A percentile compares a stretch with the other conserved stretches of the same genome.
phyloP scores from a whole-genome alignment of 495 filamentous ascomycete genomes.

The Amphirosellinia nigrospora region DNA sequence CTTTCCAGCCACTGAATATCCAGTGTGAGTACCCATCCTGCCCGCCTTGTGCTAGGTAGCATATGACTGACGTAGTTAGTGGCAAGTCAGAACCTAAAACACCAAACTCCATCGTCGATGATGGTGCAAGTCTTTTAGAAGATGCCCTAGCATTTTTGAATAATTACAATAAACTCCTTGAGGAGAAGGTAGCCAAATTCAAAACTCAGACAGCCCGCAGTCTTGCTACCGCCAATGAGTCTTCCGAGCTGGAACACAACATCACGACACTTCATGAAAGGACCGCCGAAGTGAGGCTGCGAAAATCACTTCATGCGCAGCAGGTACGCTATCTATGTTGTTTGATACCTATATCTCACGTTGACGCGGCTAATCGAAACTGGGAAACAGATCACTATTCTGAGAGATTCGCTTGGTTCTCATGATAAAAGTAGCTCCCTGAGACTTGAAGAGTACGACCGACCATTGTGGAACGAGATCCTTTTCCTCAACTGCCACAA shows the following conservation, averaged over 20 bases:
- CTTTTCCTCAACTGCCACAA: constrained; percentile 8
- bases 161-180: constrained; percentile 19
- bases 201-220: constrained; percentile 8
- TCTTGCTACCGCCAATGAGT: constrained; percentile 9
- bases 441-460: background rate
- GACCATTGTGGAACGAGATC: constrained; percentile 1
- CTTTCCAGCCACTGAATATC: too few relatives aligned
- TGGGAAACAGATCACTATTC: constrained; percentile 9
- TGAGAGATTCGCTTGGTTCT: constrained; percentile 1
- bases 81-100: background rate
- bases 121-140: constrained; percentile 4
- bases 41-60: background rate
- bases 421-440: background rate
- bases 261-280: background rate
- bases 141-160: background rate
- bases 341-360: background rate
- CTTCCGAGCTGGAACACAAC: background rate
- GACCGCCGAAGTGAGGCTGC: background rate
- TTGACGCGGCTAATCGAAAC: background rate
- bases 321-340: constrained; percentile 11
- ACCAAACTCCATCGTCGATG: constrained; percentile 12
- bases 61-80: constrained; percentile 7
- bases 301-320: constrained; percentile 1
- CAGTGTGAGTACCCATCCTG: constrained; percentile 4
- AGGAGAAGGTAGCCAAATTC: constrained; percentile 19